These are phyloP conservation scores for Scenedesmus sp. DNA, from an alignment of 163 green algal genomes.

Conservation along the genomic window DNA sequence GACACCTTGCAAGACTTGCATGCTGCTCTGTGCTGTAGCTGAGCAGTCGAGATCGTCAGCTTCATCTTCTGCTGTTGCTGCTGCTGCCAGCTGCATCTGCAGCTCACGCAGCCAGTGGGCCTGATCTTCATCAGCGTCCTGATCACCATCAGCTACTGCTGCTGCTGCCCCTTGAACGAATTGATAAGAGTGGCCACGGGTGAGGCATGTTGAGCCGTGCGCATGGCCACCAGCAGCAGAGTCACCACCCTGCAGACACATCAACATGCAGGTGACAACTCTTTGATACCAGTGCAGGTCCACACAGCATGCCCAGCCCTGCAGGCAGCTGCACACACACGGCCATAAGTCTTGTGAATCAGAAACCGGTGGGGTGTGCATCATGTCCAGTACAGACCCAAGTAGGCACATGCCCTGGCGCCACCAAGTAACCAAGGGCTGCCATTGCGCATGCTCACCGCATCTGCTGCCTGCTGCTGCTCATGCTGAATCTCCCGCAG, in stretches of 20 bases:
- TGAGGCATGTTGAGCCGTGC: background rate
- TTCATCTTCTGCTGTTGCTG: background rate
- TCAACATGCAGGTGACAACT: background rate
- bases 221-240: background rate
- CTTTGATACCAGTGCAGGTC: background rate
- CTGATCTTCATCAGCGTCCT: background rate
- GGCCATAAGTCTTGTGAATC: no score
- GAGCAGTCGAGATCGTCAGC: background rate
- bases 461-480: background rate
- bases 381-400: background rate
- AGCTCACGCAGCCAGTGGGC: conserved; percentile 37
- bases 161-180: background rate
- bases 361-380: no score
- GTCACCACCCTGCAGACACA: background rate
- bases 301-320: background rate
- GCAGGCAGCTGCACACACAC: background rate
- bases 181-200: background rate
- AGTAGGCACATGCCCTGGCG: background rate
- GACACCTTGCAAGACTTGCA: background rate
- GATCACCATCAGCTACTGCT: background rate
- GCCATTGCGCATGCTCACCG: background rate
- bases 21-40: conserved; percentile 25
- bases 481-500: background rate
- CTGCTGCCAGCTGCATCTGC: conserved; percentile 36
- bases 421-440: background rate